A percentile compares a stretch with the other conserved stretches of the same genome.
phyloP scores from a whole-genome alignment of 2,329 filamentous ascomycete genomes.

The Colletotrichum graminicola region DNA sequence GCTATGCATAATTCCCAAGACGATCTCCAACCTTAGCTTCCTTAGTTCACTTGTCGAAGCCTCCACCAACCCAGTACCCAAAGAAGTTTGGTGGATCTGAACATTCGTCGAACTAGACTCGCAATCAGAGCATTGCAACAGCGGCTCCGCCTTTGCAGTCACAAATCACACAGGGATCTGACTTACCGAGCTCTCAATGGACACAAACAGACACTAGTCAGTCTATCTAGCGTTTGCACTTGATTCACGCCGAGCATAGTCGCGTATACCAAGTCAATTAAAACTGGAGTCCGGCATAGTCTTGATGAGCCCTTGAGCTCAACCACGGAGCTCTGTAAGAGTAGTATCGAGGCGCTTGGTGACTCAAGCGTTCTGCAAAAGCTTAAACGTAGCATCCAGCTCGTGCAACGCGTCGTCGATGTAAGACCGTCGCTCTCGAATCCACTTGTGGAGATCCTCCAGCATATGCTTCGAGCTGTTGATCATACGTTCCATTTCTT shows the following conservation, averaged over 20 bases:
- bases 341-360: not conserved
- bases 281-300: not conserved
- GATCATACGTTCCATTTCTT: constrained; percentile 35
- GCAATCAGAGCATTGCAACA: not conserved
- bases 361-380: not conserved
- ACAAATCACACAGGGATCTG: not conserved
- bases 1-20: not conserved
- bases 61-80: not conserved
- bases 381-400: constrained; percentile 6
- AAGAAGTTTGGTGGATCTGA: not conserved
- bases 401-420: constrained; percentile 6
- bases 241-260: not conserved
- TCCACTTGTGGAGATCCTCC: constrained; percentile 1
- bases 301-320: not conserved
- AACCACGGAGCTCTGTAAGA: not conserved
- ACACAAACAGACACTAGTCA: not conserved
- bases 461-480: not conserved
- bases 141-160: not conserved
- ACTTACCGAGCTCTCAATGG: not conserved
- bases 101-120: not conserved
- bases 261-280: not conserved
- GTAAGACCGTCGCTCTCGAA: constrained; percentile 10
- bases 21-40: not conserved
- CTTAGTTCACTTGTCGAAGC: not conserved
- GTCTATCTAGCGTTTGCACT: not conserved